These are phyloP conservation scores for Ceratocystis huliohia DNA, from an alignment of 2,329 filamentous ascomycete genomes.

Conservation along the genomic window DNA sequence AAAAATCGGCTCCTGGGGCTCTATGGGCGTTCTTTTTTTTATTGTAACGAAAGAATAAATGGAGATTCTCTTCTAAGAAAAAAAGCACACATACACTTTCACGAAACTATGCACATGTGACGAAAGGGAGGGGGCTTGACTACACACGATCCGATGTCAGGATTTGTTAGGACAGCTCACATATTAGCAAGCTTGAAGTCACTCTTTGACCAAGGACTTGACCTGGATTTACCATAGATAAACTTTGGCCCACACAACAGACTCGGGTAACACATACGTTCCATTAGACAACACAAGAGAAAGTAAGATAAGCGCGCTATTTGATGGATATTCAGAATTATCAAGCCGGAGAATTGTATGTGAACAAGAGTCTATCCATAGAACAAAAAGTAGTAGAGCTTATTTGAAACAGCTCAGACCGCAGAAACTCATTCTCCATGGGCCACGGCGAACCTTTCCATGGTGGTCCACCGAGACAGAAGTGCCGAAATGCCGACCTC, in stretches of 20 bases:
- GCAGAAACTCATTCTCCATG: constrained; percentile 39
- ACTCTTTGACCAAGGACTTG: background rate
- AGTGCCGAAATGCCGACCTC: constrained; percentile 39
- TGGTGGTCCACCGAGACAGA: constrained; percentile 35
- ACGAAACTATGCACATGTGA: constrained; percentile 11
- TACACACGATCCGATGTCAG: background rate
- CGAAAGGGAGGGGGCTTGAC: background rate
- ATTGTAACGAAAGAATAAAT: constrained; percentile 21
- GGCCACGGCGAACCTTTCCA: constrained; percentile 35
- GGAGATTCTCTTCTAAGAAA: constrained; percentile 20
- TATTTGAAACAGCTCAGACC: constrained; percentile 40
- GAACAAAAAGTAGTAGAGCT: background rate
- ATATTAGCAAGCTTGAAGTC: too few species aligned
- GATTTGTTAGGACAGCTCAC: too few species aligned
- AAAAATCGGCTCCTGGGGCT: constrained; percentile 20
- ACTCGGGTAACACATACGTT: background rate
- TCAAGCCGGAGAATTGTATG: background rate
- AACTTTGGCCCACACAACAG: too few species aligned
- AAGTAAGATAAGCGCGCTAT: background rate
- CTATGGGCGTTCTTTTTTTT: constrained; percentile 21
- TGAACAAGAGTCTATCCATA: background rate
- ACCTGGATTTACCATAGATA: background rate
- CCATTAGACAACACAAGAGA: background rate
- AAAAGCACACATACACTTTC: constrained; percentile 20
- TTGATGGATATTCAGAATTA: background rate